Conservation (phyloP, 495 filamentous ascomycete species). For the Trichoderma reesei region DNA sequence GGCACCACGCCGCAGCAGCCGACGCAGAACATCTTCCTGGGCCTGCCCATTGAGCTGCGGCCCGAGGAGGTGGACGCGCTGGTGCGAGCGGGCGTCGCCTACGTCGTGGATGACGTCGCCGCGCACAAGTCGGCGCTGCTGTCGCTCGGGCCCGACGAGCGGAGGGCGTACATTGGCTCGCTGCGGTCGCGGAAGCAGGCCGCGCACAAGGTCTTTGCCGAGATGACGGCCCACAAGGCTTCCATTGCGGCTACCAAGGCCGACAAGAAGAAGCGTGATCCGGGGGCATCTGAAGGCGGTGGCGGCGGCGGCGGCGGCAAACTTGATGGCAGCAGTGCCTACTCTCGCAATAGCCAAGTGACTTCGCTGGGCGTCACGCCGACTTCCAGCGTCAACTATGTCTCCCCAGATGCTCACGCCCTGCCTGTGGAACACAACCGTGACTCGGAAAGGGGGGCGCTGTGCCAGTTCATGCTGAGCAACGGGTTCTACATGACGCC, state of each 20-base stretch:
- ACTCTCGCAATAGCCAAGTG: background rate
- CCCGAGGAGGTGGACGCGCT: slow-evolving; percentile 81
- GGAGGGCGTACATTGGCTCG: slow-evolving; percentile 33
- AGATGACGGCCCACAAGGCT: slow-evolving; percentile 12
- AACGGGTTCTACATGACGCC: slow-evolving; percentile 80
- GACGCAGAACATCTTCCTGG: slow-evolving; percentile 89
- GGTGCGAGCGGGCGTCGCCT: slow-evolving; percentile 68
- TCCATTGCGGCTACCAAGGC: background rate
- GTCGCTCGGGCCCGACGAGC: slow-evolving; percentile 45
- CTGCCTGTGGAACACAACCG: background rate
- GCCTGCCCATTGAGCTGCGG: slow-evolving; percentile 80
- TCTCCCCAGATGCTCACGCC: background rate
- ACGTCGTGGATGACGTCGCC: slow-evolving; percentile 65
- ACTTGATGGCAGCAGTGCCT: background rate
- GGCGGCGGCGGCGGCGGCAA: background rate
- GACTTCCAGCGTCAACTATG: slow-evolving; percentile 18
- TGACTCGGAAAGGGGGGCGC: background rate
- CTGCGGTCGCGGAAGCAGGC: slow-evolving; percentile 31
- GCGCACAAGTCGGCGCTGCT: slow-evolving; percentile 54
- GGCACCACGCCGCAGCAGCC: slow-evolving; percentile 85
- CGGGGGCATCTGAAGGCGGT: background rate
- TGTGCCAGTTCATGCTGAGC: slow-evolving; percentile 45
- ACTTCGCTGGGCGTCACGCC: slow-evolving; percentile 19
- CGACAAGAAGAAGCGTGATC: background rate
- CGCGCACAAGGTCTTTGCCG: slow-evolving; percentile 27